Evolutionary conservation across 345 rosid species (phyloP).

Genomic region (Excoecaria cochinchinensis): DNA sequence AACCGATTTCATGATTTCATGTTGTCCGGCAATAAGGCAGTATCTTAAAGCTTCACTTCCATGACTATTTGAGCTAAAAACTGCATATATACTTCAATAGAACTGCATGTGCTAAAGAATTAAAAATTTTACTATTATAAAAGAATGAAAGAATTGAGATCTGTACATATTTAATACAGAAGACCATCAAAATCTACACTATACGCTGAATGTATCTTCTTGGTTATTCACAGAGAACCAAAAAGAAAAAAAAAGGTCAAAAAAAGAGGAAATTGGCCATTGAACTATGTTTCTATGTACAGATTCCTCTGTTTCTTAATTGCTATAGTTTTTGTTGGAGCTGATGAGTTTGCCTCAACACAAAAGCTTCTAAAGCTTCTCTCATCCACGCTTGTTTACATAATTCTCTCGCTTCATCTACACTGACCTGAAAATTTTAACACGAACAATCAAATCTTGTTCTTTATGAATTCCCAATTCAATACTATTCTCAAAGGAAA

Average conservation of each 20-base stretch:
- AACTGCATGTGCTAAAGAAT: not conserved
- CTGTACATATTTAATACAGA: not conserved
- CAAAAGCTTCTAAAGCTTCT: conserved; percentile 52
- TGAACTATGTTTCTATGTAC: conserved; percentile 6
- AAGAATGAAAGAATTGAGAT: conserved; percentile 17
- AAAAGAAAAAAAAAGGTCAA: not conserved
- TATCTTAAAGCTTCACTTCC: no score
- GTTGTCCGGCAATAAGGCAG: no score
- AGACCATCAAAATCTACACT: not conserved
- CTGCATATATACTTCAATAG: no score
- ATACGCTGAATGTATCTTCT: not conserved
- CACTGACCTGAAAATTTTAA: conserved; percentile 26
- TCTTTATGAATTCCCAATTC: not conserved
- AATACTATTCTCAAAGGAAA: no score
- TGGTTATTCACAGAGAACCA: not conserved
- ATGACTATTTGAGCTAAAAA: no score
- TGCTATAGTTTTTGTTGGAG: not conserved
- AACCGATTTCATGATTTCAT: no score
- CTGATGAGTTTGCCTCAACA: conserved; percentile 2
- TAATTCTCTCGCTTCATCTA: conserved; percentile 47
- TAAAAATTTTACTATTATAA: not conserved
- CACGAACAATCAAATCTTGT: not conserved
- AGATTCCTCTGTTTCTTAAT: no score
- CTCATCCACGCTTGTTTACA: conserved; percentile 55
- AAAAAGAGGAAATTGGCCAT: no score